Percentiles rank a stretch among this genome's conserved stretches.
These are phyloP conservation scores for Tetradesmus obliquus DNA, from an alignment of 139 green algal genomes.

Conservation along the genomic window DNA sequence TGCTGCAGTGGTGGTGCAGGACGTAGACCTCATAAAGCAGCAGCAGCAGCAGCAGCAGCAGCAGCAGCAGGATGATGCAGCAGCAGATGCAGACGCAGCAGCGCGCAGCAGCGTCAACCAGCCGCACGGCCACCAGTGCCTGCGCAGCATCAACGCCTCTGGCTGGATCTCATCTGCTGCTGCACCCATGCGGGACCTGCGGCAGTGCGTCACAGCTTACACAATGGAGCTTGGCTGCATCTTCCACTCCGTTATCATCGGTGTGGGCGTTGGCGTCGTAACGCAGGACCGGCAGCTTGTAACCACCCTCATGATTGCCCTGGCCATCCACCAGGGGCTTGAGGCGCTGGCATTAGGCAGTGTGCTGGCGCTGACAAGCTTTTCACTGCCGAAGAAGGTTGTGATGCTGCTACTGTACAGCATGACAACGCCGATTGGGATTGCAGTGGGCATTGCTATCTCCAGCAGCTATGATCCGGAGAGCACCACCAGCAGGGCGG, in stretches of 20 bases:
- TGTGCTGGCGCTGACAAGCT: slow-evolving; percentile 52
- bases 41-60: background rate
- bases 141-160: slow-evolving; percentile 20
- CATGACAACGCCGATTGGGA: slow-evolving; percentile 70
- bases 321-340: slow-evolving; percentile 70
- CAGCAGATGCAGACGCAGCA: background rate
- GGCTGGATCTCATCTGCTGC: slow-evolving; percentile 25
- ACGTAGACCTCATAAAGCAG: background rate
- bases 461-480: slow-evolving; percentile 56
- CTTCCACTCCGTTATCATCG: slow-evolving; percentile 60
- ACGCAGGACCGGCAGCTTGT: slow-evolving; percentile 22
- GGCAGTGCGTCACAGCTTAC: slow-evolving; percentile 36
- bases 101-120: background rate
- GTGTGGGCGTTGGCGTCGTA: slow-evolving; percentile 48
- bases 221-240: slow-evolving; percentile 66
- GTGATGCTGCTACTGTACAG: slow-evolving; percentile 62
- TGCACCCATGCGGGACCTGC: background rate
- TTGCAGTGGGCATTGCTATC: slow-evolving; percentile 70
- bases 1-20: no score
- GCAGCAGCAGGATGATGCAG: background rate
- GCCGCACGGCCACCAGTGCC: slow-evolving; percentile 39
- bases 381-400: slow-evolving; percentile 14
- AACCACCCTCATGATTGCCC: slow-evolving; percentile 38
- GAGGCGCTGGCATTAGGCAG: slow-evolving; percentile 67
- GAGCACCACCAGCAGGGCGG: slow-evolving; percentile 26